These are phyloP conservation scores for Adenanthera pavonina DNA, from an alignment of 306 rosid genomes.

Conservation along the genomic window DNA sequence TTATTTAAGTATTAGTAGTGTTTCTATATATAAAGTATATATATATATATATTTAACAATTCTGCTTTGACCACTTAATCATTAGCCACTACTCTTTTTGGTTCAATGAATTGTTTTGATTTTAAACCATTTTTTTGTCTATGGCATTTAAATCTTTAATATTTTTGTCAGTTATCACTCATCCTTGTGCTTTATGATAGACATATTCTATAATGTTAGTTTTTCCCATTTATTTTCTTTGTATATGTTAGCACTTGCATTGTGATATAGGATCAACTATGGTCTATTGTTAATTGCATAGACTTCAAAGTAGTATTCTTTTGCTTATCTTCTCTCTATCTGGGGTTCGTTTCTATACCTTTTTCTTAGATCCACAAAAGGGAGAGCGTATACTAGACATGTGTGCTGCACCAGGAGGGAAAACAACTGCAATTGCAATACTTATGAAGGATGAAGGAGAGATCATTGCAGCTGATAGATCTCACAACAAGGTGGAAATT, in stretches of 20 bases:
- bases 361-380: conserved; percentile 76
- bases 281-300: not conserved
- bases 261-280: not conserved
- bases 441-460: conserved; percentile 95
- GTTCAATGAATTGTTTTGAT: not conserved
- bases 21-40: too few relatives aligned
- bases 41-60: too few relatives aligned
- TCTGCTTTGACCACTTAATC: too few relatives aligned
- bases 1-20: too few relatives aligned
- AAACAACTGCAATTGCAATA: conserved; percentile 93
- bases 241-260: not conserved
- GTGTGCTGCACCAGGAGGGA: conserved; percentile 99
- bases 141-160: not conserved
- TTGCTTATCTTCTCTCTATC: conserved; percentile 3
- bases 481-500: conserved; percentile 88
- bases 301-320: not conserved
- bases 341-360: conserved; percentile 11
- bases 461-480: conserved; percentile 87
- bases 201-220: not conserved
- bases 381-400: conserved; percentile 90
- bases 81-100: not conserved
- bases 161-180: not conserved
- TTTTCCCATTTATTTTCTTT: not conserved
- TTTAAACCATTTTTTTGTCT: not conserved
- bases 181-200: not conserved